Percentiles rank a stretch among this genome's conserved stretches.
These are phyloP conservation scores for Pleurotus eryngii DNA, from an alignment of 768 basidiomycete genomes.

Conservation along the genomic window DNA sequence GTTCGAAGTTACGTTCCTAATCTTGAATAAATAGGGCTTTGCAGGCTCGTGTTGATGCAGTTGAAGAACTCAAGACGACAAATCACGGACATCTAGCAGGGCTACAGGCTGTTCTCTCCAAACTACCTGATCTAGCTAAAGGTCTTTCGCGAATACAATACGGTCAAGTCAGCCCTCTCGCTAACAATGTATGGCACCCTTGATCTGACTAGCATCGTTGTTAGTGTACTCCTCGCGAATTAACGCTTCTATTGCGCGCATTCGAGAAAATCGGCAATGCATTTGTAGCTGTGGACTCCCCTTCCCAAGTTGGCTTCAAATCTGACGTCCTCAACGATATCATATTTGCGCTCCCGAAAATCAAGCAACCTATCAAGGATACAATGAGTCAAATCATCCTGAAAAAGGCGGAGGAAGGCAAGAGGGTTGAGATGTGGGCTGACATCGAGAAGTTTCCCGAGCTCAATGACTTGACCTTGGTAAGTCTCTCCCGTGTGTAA, in stretches of 20 bases:
- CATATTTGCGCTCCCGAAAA: conserved; percentile 60
- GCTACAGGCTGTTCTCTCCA: conserved; percentile 66
- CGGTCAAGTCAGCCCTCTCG: conserved; percentile 61
- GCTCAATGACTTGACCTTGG: conserved; percentile 57
- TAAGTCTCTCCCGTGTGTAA: conserved; percentile 21
- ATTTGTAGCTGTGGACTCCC: conserved; percentile 47
- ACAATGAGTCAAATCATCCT: conserved; percentile 57
- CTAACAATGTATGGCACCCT: not conserved
- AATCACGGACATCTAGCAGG: conserved; percentile 58
- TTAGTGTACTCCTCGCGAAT: conserved; percentile 82
- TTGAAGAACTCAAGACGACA: conserved; percentile 74
- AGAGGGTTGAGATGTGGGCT: conserved; percentile 70
- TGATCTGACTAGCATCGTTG: no score
- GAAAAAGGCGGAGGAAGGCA: conserved; percentile 60
- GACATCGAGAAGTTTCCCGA: conserved; percentile 42
- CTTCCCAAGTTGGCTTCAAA: conserved; percentile 51
- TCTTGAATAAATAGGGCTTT: conserved; percentile 47
- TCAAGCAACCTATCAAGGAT: conserved; percentile 50
- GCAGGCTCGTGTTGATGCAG: conserved; percentile 75
- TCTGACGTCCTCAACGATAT: conserved; percentile 71
- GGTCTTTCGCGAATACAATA: conserved; percentile 90
- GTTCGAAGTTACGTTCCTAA: not conserved
- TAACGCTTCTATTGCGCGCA: conserved; percentile 70
- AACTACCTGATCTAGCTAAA: conserved; percentile 83
- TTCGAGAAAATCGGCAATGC: conserved; percentile 67